Conservation (phyloP, 371 early-diverging fungal genomes). For the Mucor velutinosus region DNA sequence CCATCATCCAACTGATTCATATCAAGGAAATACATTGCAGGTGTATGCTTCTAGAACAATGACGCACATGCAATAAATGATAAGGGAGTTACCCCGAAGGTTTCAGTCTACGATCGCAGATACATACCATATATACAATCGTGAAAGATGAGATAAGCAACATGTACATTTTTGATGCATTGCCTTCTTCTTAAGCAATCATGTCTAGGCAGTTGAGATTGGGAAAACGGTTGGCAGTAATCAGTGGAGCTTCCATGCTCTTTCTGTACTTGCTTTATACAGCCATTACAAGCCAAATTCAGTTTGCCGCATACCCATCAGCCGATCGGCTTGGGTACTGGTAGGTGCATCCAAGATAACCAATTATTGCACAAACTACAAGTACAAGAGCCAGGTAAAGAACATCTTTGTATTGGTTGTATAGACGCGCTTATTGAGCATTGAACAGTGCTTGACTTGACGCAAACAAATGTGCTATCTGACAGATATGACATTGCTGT, state of each 20-base stretch:
- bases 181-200: background rate
- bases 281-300: too few relatives aligned
- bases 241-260: too few relatives aligned
- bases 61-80: too few relatives aligned
- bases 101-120: background rate
- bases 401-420: background rate
- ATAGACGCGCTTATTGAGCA: background rate
- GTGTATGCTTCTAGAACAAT: too few relatives aligned
- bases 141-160: background rate
- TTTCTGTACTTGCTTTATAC: too few relatives aligned
- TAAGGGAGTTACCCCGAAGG: too few relatives aligned
- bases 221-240: too few relatives aligned
- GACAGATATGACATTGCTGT: constrained; percentile 23
- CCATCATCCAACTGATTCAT: too few relatives aligned
- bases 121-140: background rate
- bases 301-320: background rate
- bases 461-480: background rate
- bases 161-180: background rate
- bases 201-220: background rate
- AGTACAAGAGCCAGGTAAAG: constrained; percentile 15
- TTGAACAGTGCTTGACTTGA: background rate
- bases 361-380: background rate
- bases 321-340: background rate
- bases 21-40: too few relatives aligned
- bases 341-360: background rate